These are phyloP conservation scores for Medicago lupulina DNA, from an alignment of 306 rosid genomes.

Conservation along the genomic window DNA sequence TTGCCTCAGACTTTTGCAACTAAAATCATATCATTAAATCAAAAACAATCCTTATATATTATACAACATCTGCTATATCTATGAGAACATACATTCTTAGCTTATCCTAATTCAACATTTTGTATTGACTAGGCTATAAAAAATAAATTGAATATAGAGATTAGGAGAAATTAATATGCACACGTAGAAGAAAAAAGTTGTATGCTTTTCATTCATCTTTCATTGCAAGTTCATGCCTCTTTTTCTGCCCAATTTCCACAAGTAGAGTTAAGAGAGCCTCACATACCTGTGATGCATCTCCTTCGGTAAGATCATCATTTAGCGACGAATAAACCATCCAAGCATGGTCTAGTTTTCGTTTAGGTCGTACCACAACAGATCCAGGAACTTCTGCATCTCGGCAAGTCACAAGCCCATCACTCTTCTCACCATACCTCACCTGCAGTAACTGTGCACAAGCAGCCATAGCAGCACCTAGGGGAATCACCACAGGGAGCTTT, in stretches of 20 bases:
- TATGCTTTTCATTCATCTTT: slow-evolving; percentile 66
- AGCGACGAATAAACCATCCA: slow-evolving; percentile 96
- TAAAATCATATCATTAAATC: not conserved
- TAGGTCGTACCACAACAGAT: slow-evolving; percentile 83
- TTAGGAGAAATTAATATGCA: slow-evolving; percentile 36
- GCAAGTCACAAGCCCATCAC: slow-evolving; percentile 92
- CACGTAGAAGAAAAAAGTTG: slow-evolving; percentile 4
- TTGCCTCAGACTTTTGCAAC: not conserved
- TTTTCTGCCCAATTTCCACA: slow-evolving; percentile 78
- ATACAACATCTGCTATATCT: slow-evolving; percentile 18
- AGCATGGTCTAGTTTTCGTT: slow-evolving; percentile 84
- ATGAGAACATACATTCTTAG: slow-evolving; percentile 27
- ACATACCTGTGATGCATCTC: slow-evolving; percentile 90
- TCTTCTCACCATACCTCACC: slow-evolving; percentile 84
- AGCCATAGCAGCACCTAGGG: slow-evolving; percentile 97
- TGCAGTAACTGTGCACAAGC: slow-evolving; percentile 95
- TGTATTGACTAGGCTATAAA: slow-evolving; percentile 9
- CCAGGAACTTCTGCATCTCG: slow-evolving; percentile 96
- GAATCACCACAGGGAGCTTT: slow-evolving; percentile 84
- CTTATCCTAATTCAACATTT: slow-evolving; percentile 25
- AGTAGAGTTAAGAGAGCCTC: slow-evolving; percentile 91
- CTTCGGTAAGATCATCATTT: slow-evolving; percentile 66
- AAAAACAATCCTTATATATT: not conserved
- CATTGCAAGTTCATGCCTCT: slow-evolving; percentile 61
- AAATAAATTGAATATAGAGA: slow-evolving; percentile 39